Conservation (phyloP, 2,329 filamentous ascomycete genomes). For the Dactylellina sp. region DNA sequence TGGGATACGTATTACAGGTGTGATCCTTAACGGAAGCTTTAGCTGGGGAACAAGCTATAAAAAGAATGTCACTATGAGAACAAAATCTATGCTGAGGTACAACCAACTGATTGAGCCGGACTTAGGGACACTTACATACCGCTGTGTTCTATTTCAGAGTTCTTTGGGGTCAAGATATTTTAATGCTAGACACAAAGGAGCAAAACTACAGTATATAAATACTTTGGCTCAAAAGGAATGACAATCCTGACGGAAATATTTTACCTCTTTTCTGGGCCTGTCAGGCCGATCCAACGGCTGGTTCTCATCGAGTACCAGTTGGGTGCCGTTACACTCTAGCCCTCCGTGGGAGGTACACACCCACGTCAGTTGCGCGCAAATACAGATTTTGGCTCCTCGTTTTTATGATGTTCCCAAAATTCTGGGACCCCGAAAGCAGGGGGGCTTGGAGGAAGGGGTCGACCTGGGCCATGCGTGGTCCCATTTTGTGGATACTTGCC, state of each 20-base stretch:
- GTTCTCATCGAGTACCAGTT: no score
- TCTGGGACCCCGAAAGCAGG: slow-evolving; percentile 2
- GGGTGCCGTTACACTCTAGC: slow-evolving; percentile 12
- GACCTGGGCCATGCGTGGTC: not conserved
- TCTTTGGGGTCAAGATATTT: slow-evolving; percentile 42
- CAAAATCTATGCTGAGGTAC: slow-evolving; percentile 26
- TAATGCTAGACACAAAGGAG: slow-evolving; percentile 39
- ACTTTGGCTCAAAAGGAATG: slow-evolving; percentile 14
- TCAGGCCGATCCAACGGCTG: not conserved
- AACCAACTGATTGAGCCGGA: slow-evolving; percentile 13
- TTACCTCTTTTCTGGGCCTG: not conserved
- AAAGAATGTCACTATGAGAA: slow-evolving; percentile 39
- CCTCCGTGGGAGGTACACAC: slow-evolving; percentile 17
- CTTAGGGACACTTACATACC: slow-evolving; percentile 28
- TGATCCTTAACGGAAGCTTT: slow-evolving; percentile 47
- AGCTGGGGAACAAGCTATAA: slow-evolving; percentile 24
- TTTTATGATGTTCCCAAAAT: slow-evolving; percentile 16
- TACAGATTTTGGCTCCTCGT: not conserved
- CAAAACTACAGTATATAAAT: slow-evolving; percentile 36
- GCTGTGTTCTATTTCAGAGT: slow-evolving; percentile 12
- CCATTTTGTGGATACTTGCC: not conserved
- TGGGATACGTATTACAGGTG: slow-evolving; percentile 10
- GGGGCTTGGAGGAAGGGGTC: not conserved
- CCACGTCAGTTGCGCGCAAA: no score
- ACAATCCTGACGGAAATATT: slow-evolving; percentile 5